Conservation (phyloP, 2,329 filamentous ascomycete genomes). For the Apiospora malaysiana region DNA sequence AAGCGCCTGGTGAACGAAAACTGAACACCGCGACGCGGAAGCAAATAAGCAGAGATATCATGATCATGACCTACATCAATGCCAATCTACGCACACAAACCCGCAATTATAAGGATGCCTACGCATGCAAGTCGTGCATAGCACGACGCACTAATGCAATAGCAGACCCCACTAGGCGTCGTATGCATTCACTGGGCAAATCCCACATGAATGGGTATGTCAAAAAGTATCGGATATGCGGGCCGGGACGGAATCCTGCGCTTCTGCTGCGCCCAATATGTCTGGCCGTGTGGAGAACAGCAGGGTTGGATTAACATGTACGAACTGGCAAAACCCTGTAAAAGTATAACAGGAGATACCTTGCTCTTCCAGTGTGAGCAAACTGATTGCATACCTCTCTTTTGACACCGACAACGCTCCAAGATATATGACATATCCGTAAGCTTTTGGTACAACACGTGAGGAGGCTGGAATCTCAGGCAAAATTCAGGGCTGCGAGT, state of each 20-base stretch:
- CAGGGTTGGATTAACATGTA: neutral
- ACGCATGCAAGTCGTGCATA: neutral
- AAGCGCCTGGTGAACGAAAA: neutral
- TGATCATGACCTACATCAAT: neutral
- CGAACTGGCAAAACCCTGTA: neutral
- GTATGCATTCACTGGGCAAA: neutral
- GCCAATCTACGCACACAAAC: neutral
- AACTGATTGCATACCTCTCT: too few relatives aligned
- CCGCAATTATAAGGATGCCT: neutral
- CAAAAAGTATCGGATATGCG: neutral
- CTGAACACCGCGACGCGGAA: neutral
- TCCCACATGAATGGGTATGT: neutral
- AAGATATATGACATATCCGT: too few relatives aligned
- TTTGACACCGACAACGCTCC: too few relatives aligned
- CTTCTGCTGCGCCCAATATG: neutral
- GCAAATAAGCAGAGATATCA: neutral
- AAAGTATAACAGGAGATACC: too few relatives aligned
- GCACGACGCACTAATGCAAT: conserved; percentile 6
- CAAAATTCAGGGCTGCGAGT: neutral
- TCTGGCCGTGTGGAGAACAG: neutral
- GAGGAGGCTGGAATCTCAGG: too few relatives aligned
- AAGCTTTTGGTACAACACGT: too few relatives aligned
- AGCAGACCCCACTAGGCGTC: neutral
- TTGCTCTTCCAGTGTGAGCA: too few relatives aligned
- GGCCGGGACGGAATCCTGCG: neutral